Base-by-base conservation (phyloP, 768 basidiomycete genomes). In the Megacollybia marginata region DNA sequence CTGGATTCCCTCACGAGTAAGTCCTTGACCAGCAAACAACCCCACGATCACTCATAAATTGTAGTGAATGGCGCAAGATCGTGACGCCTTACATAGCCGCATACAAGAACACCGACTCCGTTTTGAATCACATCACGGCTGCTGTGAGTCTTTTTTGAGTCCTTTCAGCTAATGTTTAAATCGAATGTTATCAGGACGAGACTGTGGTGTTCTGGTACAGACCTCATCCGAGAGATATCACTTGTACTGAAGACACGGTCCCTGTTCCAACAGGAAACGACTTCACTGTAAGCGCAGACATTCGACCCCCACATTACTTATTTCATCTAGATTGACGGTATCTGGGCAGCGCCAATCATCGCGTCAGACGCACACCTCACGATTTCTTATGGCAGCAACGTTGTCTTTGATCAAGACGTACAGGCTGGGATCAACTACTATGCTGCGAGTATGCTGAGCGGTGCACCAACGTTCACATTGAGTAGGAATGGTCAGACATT, bases 401-500 rank as follows among this genome's bases (percentile, higher is more conserved):
- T 40, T 8, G 13, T 18, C 13, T 18, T 40, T 40, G 18, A 13
- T 5, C 15, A 13, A 15, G 18, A 13, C 15, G 38, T 18, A 15
- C 38, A 13, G 8, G 38, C 38, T 18, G 38, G 38, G 13, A 40
- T 40, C 38, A 40, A 40, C 38, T 40, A 40, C 38, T 40, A 15
- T 40, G 38, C 38, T 18, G 18, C 38, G 18, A 18, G 38, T 15
- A 40, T 40, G 38, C 15, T 13, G 13, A 40, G 38, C 8, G 38
- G 38, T 4, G 53, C 16, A 75, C 69, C 38, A 5, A 40, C 38
- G 13, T 40, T 40, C 11, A 67, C 65, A 18, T 65, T 90, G 9
- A 55, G 62, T 48, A 71, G 88, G 33, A 65, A 71, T 47, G 76
- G 75, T n/a, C 49, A 64, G 48, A 68, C 64, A 5, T 65, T 84